Conservation (phyloP, 306 rosid genomes). For the Lathyrus oleraceus region DNA sequence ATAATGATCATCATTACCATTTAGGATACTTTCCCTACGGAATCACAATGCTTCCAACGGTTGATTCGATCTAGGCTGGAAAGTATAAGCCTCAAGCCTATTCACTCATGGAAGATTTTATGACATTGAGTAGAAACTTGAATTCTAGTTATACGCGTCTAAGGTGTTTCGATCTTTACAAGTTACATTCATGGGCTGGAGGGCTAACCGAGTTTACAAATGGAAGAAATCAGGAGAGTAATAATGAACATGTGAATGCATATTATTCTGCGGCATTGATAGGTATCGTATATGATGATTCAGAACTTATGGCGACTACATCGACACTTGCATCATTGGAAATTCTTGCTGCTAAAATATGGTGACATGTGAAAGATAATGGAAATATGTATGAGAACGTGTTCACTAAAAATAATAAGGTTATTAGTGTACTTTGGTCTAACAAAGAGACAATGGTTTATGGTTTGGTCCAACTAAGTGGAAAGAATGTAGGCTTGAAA, state of each 20-base stretch:
- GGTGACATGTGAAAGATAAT: conserved; percentile 4
- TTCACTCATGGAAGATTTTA: neutral
- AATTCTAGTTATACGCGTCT: neutral
- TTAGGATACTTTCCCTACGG: neutral
- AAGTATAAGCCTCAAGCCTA: neutral
- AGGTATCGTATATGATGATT: neutral
- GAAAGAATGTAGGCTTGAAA: neutral
- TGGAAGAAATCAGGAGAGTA: neutral
- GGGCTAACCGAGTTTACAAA: neutral
- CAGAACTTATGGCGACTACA: neutral
- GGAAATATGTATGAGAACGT: neutral
- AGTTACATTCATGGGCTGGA: neutral
- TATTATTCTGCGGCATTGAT: neutral
- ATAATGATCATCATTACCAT: neutral
- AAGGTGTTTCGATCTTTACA: neutral
- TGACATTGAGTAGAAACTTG: neutral
- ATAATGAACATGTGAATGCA: neutral
- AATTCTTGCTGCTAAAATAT: neutral
- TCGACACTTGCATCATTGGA: neutral
- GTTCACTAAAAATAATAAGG: neutral
- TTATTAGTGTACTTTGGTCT: neutral
- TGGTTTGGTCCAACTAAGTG: neutral
- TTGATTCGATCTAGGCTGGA: neutral
- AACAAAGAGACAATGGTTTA: neutral
- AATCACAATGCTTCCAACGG: neutral